Percentiles rank a stretch among this genome's conserved stretches.
phyloP scores from a whole-genome alignment of 2,329 filamentous ascomycete genomes.

The Penicillium aurantiogriseum region DNA sequence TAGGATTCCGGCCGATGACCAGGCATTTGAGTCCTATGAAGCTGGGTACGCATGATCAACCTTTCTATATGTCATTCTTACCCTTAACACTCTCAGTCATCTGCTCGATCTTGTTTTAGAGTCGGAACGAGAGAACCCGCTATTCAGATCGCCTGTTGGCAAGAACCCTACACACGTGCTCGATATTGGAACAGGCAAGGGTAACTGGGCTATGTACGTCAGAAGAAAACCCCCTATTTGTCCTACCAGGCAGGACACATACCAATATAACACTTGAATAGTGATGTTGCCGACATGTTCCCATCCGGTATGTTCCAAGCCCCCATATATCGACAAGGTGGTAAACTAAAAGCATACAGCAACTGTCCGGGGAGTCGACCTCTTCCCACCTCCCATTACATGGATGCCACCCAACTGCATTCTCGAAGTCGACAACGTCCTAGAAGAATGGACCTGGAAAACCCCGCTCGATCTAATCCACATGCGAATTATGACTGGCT shows the following conservation, averaged over 20 bases:
- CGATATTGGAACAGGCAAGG: slow-evolving; percentile 17
- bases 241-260: neutral
- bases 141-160: slow-evolving; percentile 14
- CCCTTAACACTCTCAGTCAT: slow-evolving; percentile 6
- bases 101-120: slow-evolving; percentile 15
- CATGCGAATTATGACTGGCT: neutral
- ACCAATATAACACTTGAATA: neutral
- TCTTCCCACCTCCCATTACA: slow-evolving; percentile 2
- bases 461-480: neutral
- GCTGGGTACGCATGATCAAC: slow-evolving; percentile 8
- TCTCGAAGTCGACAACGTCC: slow-evolving; percentile 2
- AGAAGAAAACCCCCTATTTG: too few relatives aligned
- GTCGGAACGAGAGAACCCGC: slow-evolving; percentile 12
- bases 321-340: neutral
- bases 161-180: slow-evolving; percentile 10
- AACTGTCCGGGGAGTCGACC: slow-evolving; percentile 2
- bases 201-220: slow-evolving; percentile 8
- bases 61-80: neutral
- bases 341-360: neutral
- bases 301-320: neutral
- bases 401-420: slow-evolving; percentile 7
- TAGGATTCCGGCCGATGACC: slow-evolving; percentile 18
- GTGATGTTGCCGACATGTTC: slow-evolving; percentile 7
- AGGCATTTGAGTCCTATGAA: slow-evolving; percentile 20
- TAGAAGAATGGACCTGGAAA: slow-evolving; percentile 6